Evolutionary conservation across 1,284 basidiomycete genomes (phyloP).

Genomic region (Rhodotorula mucilaginosa): DNA sequence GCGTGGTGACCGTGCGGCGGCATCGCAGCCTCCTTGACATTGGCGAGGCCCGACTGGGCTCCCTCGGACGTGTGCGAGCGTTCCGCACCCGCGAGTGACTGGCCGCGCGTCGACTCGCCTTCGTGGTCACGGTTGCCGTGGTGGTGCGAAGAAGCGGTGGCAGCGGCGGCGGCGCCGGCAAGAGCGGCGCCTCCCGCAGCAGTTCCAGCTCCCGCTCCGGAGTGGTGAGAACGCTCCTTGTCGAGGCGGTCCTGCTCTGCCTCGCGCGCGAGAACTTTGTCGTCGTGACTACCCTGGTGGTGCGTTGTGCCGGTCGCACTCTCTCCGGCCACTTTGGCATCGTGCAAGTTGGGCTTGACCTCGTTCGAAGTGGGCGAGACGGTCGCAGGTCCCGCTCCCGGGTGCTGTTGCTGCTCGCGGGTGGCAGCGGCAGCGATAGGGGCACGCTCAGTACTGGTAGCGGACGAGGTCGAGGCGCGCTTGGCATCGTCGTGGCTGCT

Average conservation of each 20-base stretch:
- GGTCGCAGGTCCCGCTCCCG: background rate
- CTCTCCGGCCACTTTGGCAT: background rate
- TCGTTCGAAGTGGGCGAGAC: background rate
- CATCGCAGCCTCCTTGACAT: constrained; percentile 8
- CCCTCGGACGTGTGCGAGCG: background rate
- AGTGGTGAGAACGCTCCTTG: too few species aligned
- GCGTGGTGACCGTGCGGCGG: constrained; percentile 6
- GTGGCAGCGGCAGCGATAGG: background rate
- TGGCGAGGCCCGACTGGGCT: background rate
- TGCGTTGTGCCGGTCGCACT: background rate
- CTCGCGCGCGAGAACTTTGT: background rate
- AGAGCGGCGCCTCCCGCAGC: background rate
- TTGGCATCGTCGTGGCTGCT: constrained; percentile 1
- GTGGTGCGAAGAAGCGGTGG: background rate
- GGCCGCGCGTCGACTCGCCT: background rate
- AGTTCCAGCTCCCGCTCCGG: background rate
- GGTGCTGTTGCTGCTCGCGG: background rate
- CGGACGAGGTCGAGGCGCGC: constrained; percentile 1
- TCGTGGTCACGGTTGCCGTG: background rate
- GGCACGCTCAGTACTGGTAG: background rate
- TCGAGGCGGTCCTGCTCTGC: background rate
- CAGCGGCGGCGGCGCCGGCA: background rate
- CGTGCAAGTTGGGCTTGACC: background rate
- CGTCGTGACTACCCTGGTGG: background rate
- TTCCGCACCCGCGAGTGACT: background rate